These are phyloP conservation scores for Agaricus sinodeliciosus DNA, from an alignment of 768 basidiomycete genomes.

Conservation along the genomic window DNA sequence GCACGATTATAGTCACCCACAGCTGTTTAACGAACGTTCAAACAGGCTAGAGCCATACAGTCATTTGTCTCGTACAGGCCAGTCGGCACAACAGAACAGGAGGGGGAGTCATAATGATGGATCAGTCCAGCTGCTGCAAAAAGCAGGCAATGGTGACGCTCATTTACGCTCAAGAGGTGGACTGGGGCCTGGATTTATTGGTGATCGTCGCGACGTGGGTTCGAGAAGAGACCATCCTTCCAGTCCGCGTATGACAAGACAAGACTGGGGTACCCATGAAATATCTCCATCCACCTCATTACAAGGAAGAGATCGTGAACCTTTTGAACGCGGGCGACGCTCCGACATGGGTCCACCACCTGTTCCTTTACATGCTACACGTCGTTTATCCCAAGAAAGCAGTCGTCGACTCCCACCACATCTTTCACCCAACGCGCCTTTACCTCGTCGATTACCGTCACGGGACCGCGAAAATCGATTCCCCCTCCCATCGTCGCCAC, in stretches of 20 bases:
- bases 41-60: conserved; percentile 85
- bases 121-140: conserved; percentile 20
- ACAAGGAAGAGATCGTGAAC: conserved; percentile 24
- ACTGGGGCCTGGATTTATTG: conserved; percentile 16
- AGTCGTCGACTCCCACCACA: conserved; percentile 56
- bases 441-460: conserved; percentile 32
- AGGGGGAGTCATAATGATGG: conserved; percentile 40
- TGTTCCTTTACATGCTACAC: conserved; percentile 30
- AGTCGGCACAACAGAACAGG: conserved; percentile 35
- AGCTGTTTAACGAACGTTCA: conserved; percentile 93
- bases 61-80: conserved; percentile 36
- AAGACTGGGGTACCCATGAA: conserved; percentile 17
- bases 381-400: conserved; percentile 29
- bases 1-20: conserved; percentile 5
- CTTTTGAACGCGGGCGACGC: conserved; percentile 30
- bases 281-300: conserved; percentile 16
- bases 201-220: conserved; percentile 26
- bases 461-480: conserved; percentile 31
- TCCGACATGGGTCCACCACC: conserved; percentile 50
- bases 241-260: conserved; percentile 29
- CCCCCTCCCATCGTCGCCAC: conserved; percentile 22
- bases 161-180: conserved; percentile 16
- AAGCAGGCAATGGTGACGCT: conserved; percentile 25
- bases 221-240: conserved; percentile 20
- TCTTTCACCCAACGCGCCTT: conserved; percentile 30